Base-by-base conservation (phyloP, 352 stramenopile genomes). In the Plasmopara halstedii region DNA sequence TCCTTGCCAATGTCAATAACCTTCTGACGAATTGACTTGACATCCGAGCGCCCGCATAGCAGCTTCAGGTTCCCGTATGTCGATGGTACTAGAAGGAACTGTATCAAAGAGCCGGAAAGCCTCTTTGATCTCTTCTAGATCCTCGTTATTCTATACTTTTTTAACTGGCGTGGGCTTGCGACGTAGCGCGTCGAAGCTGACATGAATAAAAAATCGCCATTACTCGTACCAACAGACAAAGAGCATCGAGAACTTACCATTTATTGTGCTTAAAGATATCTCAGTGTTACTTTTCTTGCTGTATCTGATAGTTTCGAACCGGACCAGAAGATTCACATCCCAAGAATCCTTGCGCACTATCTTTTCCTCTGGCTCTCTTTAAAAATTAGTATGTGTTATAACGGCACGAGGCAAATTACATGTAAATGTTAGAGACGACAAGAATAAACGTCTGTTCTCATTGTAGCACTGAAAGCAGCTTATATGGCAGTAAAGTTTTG, bases 1-100 rank as follows among this genome's bases (percentile, higher is more conserved):
- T 97, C 89, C 51, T 97, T 97, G 65, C 96, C 87, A n/a, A 97
- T 88, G 56, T 97, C 84, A 5, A 81, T 71, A 53, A 98, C 88
- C 78, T 97, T 89, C 56, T 92, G 65, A 15, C 84, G 72, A 48
- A 98, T 95, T 64, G 11, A 94, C 77, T 47, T 96, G 85, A 56
- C 97, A 98, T 1, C 92, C 92, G 3, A 98, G 71, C 31, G 92
- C 91, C 6, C 91, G 73, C 78, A 97, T 97, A 8, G 89, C 91
- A 1, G 91, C 92, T 62, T 98, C 97, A 18, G 97, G 74, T 69
- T 98, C 92, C 1, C 87, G 73, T n/a, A 93, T 79, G 53, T 97
- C 91, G 29, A 98, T 97, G 2, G 64, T 73, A 3, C 91, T 82
- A 36, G 76, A 95, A 17, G 80, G 81, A 39, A 97, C 87, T 2